Conservation (phyloP, 2,329 filamentous ascomycete species). For the Beauveria caledonica region DNA sequence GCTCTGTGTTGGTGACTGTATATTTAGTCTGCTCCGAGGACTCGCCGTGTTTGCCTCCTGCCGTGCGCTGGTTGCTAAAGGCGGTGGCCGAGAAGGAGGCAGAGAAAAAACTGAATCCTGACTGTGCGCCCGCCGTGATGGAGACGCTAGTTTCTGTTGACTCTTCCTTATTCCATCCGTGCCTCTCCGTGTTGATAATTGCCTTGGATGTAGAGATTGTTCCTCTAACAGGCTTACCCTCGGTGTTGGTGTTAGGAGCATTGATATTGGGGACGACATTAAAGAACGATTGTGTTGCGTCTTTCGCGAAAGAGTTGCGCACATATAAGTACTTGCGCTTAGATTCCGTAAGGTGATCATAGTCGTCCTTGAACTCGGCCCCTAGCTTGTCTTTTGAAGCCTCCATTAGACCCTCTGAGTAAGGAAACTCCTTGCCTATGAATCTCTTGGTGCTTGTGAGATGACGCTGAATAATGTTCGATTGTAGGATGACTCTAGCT, state of each 20-base stretch:
- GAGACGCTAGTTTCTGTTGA: background rate
- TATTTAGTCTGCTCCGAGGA: background rate
- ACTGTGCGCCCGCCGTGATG: background rate
- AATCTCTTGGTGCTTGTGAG: background rate
- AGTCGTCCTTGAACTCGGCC: background rate
- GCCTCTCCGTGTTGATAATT: background rate
- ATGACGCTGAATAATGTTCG: background rate
- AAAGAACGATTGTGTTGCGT: background rate
- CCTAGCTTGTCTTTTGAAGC: background rate
- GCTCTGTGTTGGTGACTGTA: background rate
- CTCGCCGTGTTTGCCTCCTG: background rate
- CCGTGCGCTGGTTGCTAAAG: background rate
- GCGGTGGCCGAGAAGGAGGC: background rate
- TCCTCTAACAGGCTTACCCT: accelerated
- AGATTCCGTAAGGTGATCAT: background rate
- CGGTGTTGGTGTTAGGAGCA: background rate
- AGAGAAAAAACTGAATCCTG: background rate
- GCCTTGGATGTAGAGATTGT: background rate
- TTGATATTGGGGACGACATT: background rate
- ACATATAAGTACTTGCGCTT: background rate
- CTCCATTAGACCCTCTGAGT: background rate
- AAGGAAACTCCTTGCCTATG: background rate
- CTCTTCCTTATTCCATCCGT: background rate
- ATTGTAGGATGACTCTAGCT: background rate
- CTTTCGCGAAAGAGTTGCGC: background rate